Evolutionary conservation across 805 yeast genomes (phyloP), one percentile per base, ranked within the genome.

Genomic region (Schwanniomyces pseudopolymorphus): DNA sequence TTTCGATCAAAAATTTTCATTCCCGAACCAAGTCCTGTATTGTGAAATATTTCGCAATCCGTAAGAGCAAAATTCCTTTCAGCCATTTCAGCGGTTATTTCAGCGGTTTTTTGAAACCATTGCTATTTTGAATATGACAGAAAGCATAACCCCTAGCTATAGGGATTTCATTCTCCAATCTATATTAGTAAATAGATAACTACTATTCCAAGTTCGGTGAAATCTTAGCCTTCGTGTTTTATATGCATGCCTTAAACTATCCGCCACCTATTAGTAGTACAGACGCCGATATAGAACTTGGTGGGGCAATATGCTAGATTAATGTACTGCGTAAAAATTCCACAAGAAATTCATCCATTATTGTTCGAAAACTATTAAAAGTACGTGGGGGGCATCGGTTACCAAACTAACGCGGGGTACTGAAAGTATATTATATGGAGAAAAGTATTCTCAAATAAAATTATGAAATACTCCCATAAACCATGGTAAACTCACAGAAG

Each of bases 401-500:
- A 31, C 35, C 35, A 31, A 31, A 31, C 11, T 31, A 31, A 21
- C 39, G 39, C 39, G 39, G 39, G 39, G 39, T 36, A 36, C 16
- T 31, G 20, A 5, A 14, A 31, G 35, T 31, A 31, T 31, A 31
- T 31, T 31, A 31, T 20, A 14, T 7, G 13, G 20, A 20, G 35
- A 31, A 31, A 14, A 14, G 19, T 7, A 31, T 31, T 16, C 14
- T 27, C 11, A 31, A 31, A 10, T 16, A 31, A 7, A 28, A 14
- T 31, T 17, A 31, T 3, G 16, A 31, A 14, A 31, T 14, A 16
- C 10, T 26, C 28, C 13, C 36, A 25, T 21, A 37, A 3, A 49
- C 37, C 14, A 33, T 24, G 24, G 59, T 59, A 69, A 70, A 69
- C 14, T 69, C 84, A 33, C 84, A 78, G 55, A 77, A 85, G 54